phyloP scores from a whole-genome alignment of 192 early-diverging fungal genomes.

The Entomortierella lignicola region DNA sequence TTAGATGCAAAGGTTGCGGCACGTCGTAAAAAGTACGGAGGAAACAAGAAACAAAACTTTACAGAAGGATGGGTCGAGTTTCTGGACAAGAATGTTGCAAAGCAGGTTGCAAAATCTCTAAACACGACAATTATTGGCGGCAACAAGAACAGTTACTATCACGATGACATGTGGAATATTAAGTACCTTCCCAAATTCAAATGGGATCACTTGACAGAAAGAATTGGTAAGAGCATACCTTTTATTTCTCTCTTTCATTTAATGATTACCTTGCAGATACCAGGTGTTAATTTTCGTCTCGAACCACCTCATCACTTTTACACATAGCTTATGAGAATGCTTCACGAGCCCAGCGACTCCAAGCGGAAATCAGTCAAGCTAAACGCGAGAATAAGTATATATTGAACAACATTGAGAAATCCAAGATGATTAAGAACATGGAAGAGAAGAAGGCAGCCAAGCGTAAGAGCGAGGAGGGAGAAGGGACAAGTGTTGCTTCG shows the following conservation, averaged over 20 bases:
- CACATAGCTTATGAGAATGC: constrained; percentile 74
- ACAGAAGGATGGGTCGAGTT: constrained; percentile 99
- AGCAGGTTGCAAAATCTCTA: constrained; percentile 75
- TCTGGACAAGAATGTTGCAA: constrained; percentile 90
- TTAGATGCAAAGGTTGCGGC: constrained; percentile 75
- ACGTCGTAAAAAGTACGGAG: constrained; percentile 86
- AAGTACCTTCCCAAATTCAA: constrained; percentile 97
- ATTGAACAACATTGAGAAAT: constrained; percentile 86
- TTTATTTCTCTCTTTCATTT: neutral
- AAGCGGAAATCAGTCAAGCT: constrained; percentile 86
- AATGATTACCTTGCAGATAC: too few relatives aligned
- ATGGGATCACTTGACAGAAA: constrained; percentile 95
- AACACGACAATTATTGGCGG: constrained; percentile 88
- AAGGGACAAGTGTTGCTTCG: neutral
- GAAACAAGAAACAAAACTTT: constrained; percentile 88
- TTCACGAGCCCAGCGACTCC: constrained; percentile 82
- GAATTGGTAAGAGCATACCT: constrained; percentile 72
- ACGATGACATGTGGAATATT: constrained; percentile 97
- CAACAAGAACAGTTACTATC: constrained; percentile 86
- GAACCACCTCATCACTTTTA: too few relatives aligned
- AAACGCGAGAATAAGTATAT: constrained; percentile 90
- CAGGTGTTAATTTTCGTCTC: too few relatives aligned
- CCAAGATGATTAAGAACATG: constrained; percentile 88
- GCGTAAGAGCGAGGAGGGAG: constrained; percentile 53
- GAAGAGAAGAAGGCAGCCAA: constrained; percentile 72